Base-by-base conservation (phyloP, 2,329 filamentous ascomycete species). In the Periglandula ipomoeae region DNA sequence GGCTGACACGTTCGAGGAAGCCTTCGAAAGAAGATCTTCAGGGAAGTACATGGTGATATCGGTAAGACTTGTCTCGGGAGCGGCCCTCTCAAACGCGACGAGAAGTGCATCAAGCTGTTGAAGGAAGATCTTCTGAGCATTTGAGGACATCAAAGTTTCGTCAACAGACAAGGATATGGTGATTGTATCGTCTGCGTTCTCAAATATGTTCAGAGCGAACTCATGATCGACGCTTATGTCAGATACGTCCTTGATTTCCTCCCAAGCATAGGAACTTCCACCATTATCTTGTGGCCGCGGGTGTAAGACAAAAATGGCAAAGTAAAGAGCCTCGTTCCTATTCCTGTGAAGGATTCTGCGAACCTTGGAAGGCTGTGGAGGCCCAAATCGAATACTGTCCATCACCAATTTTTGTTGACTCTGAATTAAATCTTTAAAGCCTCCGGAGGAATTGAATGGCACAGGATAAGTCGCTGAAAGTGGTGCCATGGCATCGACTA, bases 191-290 rank as follows among this genome's bases (percentile, higher is more conserved):
- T 23, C 17, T 19, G 19, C 50, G 8, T 13, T 56, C 45, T 60
- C 59, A 38, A 64, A 65, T 0, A 67, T 58, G 39, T 70, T 69
- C 43, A 70, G 55, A 3, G 67, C 67, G 52, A 70, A 58, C 1
- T 66, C 58, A 50, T 70, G 67, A 44, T 70, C 68, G 5, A 70
- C 68, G 30, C 61, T 59, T 13, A 58, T 1, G 60, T 58, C 22
- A 68, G 53, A 5, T 59, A 39, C 20, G 37, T 39, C 37, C 10
- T 39, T 20, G 37, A 39, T 11, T 11, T 39, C 37, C 19, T 39
- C 37, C 37, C 37, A 39, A 7, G 37, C 17, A 7, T n/a, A 17
- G 17, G 13, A 11, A 11, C 19, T 24, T 5, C n/a, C 46, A 5
- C 19, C 19, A 8, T 47, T 19, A 1, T 34, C 11, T 20, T 46